Conservation (phyloP, 2,329 filamentous ascomycete species). For the Cladosporium sp. region DNA sequence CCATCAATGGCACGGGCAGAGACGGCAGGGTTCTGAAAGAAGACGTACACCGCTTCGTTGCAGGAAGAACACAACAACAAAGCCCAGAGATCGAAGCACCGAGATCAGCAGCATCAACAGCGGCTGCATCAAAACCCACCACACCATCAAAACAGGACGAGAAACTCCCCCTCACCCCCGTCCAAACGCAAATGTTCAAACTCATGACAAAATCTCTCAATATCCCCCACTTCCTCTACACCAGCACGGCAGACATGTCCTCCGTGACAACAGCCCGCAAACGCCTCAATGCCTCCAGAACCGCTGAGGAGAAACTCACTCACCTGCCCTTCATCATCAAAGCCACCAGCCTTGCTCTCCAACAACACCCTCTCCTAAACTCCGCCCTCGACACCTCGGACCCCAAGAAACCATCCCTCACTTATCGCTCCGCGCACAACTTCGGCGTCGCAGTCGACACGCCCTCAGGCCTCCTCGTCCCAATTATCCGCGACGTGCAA, state of each 20-base stretch:
- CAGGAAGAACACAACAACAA: slow-evolving; percentile 30
- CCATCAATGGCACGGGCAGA: slow-evolving; percentile 79
- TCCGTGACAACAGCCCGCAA: slow-evolving; percentile 66
- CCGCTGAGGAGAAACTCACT: slow-evolving; percentile 62
- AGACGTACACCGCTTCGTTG: slow-evolving; percentile 60
- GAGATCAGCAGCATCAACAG: slow-evolving; percentile 16
- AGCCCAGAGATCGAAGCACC: slow-evolving; percentile 27
- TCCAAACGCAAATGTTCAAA: slow-evolving; percentile 94
- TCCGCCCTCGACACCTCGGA: slow-evolving; percentile 67
- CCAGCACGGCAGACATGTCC: slow-evolving; percentile 81
- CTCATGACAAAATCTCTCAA: slow-evolving; percentile 85
- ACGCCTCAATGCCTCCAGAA: slow-evolving; percentile 61
- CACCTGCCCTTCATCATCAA: slow-evolving; percentile 95
- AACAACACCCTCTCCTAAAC: slow-evolving; percentile 81
- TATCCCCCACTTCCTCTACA: slow-evolving; percentile 95
- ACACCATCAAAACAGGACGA: slow-evolving; percentile 52
- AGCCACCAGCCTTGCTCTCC: slow-evolving; percentile 79
- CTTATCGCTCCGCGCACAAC: slow-evolving; percentile 82
- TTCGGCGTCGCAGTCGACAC: slow-evolving; percentile 96
- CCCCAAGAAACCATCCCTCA: slow-evolving; percentile 64
- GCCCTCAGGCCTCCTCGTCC: slow-evolving; percentile 79
- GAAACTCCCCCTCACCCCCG: slow-evolving; percentile 63
- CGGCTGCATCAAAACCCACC: slow-evolving; percentile 24
- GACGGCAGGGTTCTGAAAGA: slow-evolving; percentile 91
- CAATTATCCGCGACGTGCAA: slow-evolving; percentile 82